These are phyloP conservation scores for Populus hybrid DNA, from an alignment of 441 rosid genomes.

Conservation along the genomic window DNA sequence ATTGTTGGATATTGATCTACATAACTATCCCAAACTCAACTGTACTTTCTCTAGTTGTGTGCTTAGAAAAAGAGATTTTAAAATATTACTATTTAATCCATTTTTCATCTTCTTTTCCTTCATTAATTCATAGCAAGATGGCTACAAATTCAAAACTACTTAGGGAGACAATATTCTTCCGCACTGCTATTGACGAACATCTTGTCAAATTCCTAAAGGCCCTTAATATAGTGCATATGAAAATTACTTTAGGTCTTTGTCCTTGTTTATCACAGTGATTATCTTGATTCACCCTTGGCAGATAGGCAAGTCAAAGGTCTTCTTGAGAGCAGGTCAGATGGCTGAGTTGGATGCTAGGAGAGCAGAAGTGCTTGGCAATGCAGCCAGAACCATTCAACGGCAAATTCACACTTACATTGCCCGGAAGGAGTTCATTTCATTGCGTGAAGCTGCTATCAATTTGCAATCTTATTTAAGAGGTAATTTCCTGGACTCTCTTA, in stretches of 20 bases:
- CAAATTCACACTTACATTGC: slow-evolving; percentile 73
- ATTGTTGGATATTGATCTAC: neutral
- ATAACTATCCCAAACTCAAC: neutral
- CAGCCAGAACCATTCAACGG: slow-evolving; percentile 84
- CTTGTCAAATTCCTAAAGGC: neutral
- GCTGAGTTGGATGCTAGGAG: slow-evolving; percentile 97
- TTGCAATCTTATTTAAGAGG: slow-evolving; percentile 84
- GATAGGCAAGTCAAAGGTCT: slow-evolving; percentile 88
- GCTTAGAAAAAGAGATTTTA: neutral
- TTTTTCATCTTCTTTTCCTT: neutral
- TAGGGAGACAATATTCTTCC: too few species aligned
- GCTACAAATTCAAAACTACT: neutral
- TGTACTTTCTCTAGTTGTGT: neutral
- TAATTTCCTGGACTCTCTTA: slow-evolving; percentile 22
- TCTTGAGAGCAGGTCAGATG: slow-evolving; percentile 98
- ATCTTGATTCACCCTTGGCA: slow-evolving; percentile 29
- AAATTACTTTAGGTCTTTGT: neutral
- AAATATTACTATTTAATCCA: neutral
- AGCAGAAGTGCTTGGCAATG: slow-evolving; percentile 94
- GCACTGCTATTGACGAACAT: neutral
- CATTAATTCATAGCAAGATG: neutral
- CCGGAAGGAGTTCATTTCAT: slow-evolving; percentile 62
- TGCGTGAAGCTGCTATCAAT: slow-evolving; percentile 68
- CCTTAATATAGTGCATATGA: neutral
- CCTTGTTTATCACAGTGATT: neutral